Evolutionary conservation across 2,329 filamentous ascomycete genomes (phyloP).

Genomic region (Fusarium mangiferae): DNA sequence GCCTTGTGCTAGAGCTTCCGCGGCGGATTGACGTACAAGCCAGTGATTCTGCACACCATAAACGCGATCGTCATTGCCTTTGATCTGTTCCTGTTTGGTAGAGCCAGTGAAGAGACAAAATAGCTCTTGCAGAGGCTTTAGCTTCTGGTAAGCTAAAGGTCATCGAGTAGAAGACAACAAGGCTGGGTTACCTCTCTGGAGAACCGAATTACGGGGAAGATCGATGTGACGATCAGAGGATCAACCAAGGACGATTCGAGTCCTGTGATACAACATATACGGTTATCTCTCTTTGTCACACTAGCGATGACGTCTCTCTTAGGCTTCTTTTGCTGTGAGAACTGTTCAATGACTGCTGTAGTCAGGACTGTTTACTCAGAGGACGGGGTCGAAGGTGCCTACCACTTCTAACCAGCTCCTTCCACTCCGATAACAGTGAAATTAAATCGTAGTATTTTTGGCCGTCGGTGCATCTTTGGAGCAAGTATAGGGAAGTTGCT

Average conservation of each 20-base stretch:
- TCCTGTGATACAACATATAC: not conserved
- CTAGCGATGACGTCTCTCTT: rapidly evolving
- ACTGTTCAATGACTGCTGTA: no score
- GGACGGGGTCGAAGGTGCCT: no score
- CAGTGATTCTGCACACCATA: not conserved
- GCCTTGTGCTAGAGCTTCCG: not conserved
- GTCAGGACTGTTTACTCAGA: not conserved
- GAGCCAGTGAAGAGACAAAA: not conserved
- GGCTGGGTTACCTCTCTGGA: not conserved
- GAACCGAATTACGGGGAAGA: not conserved
- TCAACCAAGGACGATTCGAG: not conserved
- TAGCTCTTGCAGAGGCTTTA: rapidly evolving
- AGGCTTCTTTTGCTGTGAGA: not conserved
- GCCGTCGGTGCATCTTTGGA: not conserved
- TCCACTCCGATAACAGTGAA: not conserved
- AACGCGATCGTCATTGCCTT: rapidly evolving
- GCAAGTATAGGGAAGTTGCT: not conserved
- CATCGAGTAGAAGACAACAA: rapidly evolving
- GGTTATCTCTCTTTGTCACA: not conserved
- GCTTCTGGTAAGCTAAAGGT: rapidly evolving
- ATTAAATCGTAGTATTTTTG: not conserved
- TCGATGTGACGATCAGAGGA: not conserved
- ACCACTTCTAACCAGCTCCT: not conserved
- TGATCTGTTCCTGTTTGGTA: rapidly evolving
- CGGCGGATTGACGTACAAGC: not conserved